phyloP scores from a whole-genome alignment of 305 asterid species.

The Fraxinus sp. region DNA sequence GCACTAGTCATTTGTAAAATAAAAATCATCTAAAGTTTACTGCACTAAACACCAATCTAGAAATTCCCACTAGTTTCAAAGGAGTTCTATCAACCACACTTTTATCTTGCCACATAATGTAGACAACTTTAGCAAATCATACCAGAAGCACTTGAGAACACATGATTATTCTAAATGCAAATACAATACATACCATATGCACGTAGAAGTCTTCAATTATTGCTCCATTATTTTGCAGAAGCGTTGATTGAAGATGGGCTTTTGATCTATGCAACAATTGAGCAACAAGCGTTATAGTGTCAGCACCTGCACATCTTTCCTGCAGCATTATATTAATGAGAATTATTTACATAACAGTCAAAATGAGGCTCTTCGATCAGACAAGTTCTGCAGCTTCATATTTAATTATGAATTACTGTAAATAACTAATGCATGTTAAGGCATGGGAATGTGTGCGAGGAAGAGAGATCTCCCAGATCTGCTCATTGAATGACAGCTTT shows the following conservation, averaged over 20 bases:
- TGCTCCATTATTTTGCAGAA: constrained; percentile 74
- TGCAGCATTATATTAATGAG: constrained; percentile 54
- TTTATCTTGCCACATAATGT: constrained; percentile 1
- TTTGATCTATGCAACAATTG: constrained; percentile 89
- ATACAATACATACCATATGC: constrained; percentile 63
- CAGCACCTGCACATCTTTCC: constrained; percentile 99
- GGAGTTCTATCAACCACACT: constrained; percentile 13
- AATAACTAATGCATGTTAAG: constrained; percentile 13
- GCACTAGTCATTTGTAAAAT: constrained; percentile 13
- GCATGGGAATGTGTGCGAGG: constrained; percentile 1
- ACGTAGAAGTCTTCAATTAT: constrained; percentile 82
- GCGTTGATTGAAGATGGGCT: constrained; percentile 84
- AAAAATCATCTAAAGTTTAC: constrained; percentile 7
- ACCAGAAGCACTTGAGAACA: constrained; percentile 14
- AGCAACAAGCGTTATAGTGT: constrained; percentile 85
- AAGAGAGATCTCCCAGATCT: neutral
- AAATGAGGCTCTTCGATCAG: constrained; percentile 19
- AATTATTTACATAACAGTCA: constrained; percentile 30
- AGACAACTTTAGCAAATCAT: constrained; percentile 9
- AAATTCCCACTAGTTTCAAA: constrained; percentile 16
- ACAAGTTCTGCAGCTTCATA: constrained; percentile 2
- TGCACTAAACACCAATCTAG: neutral
- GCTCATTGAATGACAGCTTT: neutral
- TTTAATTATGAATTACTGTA: neutral
- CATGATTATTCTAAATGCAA: constrained; percentile 10